phyloP scores from a whole-genome alignment of 768 basidiomycete genomes.

The Mycena alexandri region DNA sequence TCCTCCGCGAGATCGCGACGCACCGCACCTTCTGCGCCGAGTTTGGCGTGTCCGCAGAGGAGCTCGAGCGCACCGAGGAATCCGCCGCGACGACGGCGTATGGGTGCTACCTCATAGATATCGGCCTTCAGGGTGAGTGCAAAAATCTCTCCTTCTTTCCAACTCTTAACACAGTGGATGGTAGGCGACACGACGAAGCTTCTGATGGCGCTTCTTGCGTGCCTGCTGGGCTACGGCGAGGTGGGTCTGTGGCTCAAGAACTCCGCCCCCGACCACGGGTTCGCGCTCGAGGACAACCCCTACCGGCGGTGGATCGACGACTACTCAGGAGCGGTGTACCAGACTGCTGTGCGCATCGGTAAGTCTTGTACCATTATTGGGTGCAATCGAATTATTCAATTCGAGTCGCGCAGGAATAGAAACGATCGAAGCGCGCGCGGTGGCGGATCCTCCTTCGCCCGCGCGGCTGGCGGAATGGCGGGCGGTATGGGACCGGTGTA shows the following conservation, averaged over 20 bases:
- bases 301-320: constrained; percentile 86
- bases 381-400: no score
- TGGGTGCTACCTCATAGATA: constrained; percentile 86
- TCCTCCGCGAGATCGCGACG: constrained; percentile 77
- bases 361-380: constrained; percentile 38
- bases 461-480: constrained; percentile 73
- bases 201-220: constrained; percentile 86
- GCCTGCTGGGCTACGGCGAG: constrained; percentile 92
- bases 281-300: constrained; percentile 74
- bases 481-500: constrained; percentile 81
- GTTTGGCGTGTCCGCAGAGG: constrained; percentile 75
- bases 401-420: constrained; percentile 56
- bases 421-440: constrained; percentile 77
- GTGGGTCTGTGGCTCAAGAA: constrained; percentile 87
- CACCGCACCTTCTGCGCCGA: constrained; percentile 78
- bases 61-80: constrained; percentile 74
- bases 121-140: constrained; percentile 72
- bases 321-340: constrained; percentile 80
- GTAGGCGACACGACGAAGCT: constrained; percentile 78
- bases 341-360: constrained; percentile 80
- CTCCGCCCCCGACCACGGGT: constrained; percentile 63
- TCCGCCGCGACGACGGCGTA: constrained; percentile 85
- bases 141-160: background rate
- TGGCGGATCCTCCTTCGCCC: constrained; percentile 72
- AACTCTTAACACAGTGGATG: background rate